Evolutionary conservation across 148 eudicot species (phyloP).

Genomic region (Chenopodium album): DNA sequence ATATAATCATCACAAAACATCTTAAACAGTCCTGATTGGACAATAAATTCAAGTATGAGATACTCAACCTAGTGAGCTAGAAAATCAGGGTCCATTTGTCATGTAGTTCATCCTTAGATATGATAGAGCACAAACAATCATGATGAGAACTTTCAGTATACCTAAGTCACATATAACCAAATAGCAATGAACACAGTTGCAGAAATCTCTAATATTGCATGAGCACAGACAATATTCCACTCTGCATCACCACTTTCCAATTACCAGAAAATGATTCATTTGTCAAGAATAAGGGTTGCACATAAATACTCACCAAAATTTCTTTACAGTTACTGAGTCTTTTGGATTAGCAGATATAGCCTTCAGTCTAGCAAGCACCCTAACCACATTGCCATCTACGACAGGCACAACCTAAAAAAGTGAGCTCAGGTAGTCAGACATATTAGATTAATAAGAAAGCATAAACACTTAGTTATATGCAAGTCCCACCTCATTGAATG

Average conservation of each 20-base stretch:
- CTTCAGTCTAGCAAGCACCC: constrained; percentile 83
- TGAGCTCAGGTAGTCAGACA: constrained; percentile 6
- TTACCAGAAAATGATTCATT: background rate
- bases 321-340: constrained; percentile 56
- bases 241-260: background rate
- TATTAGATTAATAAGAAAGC: background rate
- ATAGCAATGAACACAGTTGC: background rate
- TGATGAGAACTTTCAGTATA: background rate
- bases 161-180: background rate
- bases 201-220: background rate
- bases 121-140: background rate
- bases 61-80: background rate
- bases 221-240: background rate
- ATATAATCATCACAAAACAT: background rate
- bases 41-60: background rate
- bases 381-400: constrained; percentile 92
- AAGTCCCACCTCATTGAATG: constrained; percentile 68
- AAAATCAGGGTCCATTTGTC: background rate
- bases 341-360: constrained; percentile 90
- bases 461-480: background rate
- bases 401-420: constrained; percentile 75
- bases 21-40: background rate
- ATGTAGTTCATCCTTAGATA: background rate
- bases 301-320: constrained; percentile 56
- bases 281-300: background rate